Evolutionary conservation across 176 grass and related monocot species (phyloP), one percentile per base, ranked within the genome.

Genomic region (Bromus sterilis): DNA sequence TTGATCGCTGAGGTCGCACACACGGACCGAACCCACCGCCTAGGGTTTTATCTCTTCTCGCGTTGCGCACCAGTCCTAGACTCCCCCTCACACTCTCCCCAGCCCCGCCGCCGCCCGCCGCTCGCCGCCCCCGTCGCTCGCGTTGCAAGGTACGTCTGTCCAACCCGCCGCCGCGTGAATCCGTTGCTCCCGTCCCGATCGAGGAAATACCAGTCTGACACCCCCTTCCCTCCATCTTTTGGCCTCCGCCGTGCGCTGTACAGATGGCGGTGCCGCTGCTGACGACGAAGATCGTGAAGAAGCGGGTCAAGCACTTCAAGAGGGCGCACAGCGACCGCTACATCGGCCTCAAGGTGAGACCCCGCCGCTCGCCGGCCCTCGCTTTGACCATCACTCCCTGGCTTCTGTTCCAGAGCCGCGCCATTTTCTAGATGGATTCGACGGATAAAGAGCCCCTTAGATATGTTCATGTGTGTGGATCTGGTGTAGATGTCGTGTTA

Each of bases 291-390:
- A 92, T 95, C 75, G 90, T 95, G 68, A 95, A 95, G 90, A 95
- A 95, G 90, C 56, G 93, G 67, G 68, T 92, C 56, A 95, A 95
- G 87, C 51, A 83, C 13, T 95, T 95, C 84, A 95, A 95, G 93
- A 95, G 93, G 82, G 67, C 91, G 3, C 94, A 97, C 56, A 82
- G 78, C 48, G 94, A 97, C 76, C 91, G 94, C 83, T 91, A 93
- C 86, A 97, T 82, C 24, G 87, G 88, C 74, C 81, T 97, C 78
- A 93, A 75, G 71, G 71, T 67, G 57, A 60, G 57, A 11, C 33
- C 12, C 55, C 4, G 0, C 43, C 24, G 25, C 33, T n/a, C 61
- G 31, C 20, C 25, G 5, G 26, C 61, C 1, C 66, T 40, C 35
- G 9, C n/a, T n/a, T n/a, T n/a, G n/a, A n/a, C 11, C n/a, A 20